Conservation (phyloP, 768 basidiomycete species). For the Rhodotorula toruloides region DNA sequence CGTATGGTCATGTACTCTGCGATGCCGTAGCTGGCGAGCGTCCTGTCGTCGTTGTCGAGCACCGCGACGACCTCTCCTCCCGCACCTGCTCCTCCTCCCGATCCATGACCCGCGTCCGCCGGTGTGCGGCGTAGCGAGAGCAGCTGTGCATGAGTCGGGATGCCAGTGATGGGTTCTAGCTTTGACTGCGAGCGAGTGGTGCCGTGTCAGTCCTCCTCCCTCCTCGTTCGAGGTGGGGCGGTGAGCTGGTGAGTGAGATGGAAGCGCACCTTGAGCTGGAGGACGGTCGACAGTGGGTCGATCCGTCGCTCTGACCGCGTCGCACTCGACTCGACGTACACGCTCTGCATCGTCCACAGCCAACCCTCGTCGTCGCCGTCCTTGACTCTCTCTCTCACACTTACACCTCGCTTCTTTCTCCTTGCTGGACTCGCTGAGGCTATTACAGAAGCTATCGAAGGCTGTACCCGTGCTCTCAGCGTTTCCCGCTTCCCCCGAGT, state of each 20-base stretch:
- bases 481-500: background rate
- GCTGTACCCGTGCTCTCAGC: no score
- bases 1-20: slow-evolving; percentile 73
- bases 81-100: slow-evolving; percentile 46
- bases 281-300: slow-evolving; percentile 67
- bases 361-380: no score
- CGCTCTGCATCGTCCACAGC: slow-evolving; percentile 53
- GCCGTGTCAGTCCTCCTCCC: background rate
- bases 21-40: slow-evolving; percentile 69
- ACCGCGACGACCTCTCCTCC: slow-evolving; percentile 51
- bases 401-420: background rate
- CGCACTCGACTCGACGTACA: slow-evolving; percentile 79
- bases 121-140: slow-evolving; percentile 62
- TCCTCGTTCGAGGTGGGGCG: no score
- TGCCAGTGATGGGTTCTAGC: slow-evolving; percentile 86
- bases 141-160: slow-evolving; percentile 65
- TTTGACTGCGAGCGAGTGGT: slow-evolving; percentile 55
- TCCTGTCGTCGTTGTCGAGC: slow-evolving; percentile 63
- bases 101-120: slow-evolving; percentile 39
- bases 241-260: background rate
- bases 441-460: no score
- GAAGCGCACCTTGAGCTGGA: slow-evolving; percentile 68
- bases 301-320: slow-evolving; percentile 84
- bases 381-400: background rate
- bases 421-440: no score